Evolutionary conservation across 768 basidiomycete genomes (phyloP).

Genomic region (Suillus paluster): DNA sequence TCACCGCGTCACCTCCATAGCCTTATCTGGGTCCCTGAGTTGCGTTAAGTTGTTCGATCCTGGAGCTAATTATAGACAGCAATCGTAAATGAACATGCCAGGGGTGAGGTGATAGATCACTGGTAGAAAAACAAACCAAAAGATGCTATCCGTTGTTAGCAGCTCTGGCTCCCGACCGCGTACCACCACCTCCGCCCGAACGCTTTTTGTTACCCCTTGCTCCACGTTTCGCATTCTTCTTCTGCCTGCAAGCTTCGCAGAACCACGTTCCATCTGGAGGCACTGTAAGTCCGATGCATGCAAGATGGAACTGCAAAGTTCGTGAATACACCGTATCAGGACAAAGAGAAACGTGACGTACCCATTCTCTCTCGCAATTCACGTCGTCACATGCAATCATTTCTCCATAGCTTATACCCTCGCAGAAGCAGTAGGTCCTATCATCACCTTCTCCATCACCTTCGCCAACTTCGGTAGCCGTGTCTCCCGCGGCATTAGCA

Average conservation of each 20-base stretch:
- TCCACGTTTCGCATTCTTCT: constrained; percentile 54
- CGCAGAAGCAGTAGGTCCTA: constrained; percentile 84
- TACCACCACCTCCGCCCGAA: constrained; percentile 31
- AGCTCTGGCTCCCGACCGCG: constrained; percentile 34
- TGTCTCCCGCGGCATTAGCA: constrained; percentile 39
- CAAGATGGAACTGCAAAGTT: constrained; percentile 71
- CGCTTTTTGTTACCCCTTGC: constrained; percentile 59
- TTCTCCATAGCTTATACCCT: constrained; percentile 84
- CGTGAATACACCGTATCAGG: constrained; percentile 15
- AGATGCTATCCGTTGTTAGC: constrained; percentile 32
- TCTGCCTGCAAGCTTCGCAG: constrained; percentile 68
- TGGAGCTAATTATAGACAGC: constrained; percentile 5
- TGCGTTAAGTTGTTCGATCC: not conserved
- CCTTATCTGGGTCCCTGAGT: not conserved
- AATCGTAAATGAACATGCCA: not conserved
- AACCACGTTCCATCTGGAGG: constrained; percentile 78
- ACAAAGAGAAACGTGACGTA: constrained; percentile 42
- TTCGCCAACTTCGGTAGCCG: constrained; percentile 49
- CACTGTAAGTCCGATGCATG: constrained; percentile 68
- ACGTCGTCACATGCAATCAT: constrained; percentile 94
- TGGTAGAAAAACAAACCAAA: constrained; percentile 1
- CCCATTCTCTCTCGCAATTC: constrained; percentile 88
- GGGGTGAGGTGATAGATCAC: not conserved
- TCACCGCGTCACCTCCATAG: not conserved
- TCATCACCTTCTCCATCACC: constrained; percentile 62